Conservation (phyloP, 1,284 basidiomycete genomes). For the Hemileia vastatrix region DNA sequence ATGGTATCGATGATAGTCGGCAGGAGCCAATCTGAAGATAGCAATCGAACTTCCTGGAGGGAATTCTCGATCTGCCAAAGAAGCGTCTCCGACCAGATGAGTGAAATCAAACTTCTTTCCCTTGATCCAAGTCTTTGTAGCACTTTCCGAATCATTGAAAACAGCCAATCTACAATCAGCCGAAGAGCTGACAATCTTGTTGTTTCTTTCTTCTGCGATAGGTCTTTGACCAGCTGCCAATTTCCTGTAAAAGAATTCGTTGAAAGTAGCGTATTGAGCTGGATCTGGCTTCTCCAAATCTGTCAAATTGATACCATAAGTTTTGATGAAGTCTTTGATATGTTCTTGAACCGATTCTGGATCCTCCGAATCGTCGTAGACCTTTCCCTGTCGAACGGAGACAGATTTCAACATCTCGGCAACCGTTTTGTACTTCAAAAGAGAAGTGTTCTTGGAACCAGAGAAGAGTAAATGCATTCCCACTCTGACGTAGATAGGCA, state of each 20-base stretch:
- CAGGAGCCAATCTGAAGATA: conserved; percentile 25
- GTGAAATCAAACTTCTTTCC: conserved; percentile 8
- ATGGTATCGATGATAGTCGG: conserved; percentile 28
- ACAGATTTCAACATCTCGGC: conserved; percentile 31
- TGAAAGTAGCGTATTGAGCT: conserved; percentile 7
- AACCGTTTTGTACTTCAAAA: conserved; percentile 16
- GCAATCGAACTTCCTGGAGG: background rate
- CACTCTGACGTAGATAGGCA: conserved; percentile 26
- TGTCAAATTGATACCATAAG: background rate
- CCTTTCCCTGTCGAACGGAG: conserved; percentile 31
- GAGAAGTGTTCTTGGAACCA: background rate
- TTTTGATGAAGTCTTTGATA: conserved; percentile 26
- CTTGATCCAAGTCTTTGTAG: conserved; percentile 16
- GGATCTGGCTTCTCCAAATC: conserved; percentile 5
- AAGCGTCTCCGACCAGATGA: conserved; percentile 5
- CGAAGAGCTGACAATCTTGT: conserved; percentile 1
- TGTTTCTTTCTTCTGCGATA: conserved; percentile 5
- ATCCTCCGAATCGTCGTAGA: conserved; percentile 30
- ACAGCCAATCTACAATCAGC: conserved; percentile 20
- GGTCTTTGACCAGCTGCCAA: conserved; percentile 7
- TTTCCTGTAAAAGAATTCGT: conserved; percentile 15
- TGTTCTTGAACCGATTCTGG: conserved; percentile 17
- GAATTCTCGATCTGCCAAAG: conserved; percentile 4
- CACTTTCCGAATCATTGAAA: background rate
- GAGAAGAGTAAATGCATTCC: conserved; percentile 27